These are phyloP conservation scores for Meira nashicola DNA, from an alignment of 1,284 basidiomycete species.

Conservation along the genomic window DNA sequence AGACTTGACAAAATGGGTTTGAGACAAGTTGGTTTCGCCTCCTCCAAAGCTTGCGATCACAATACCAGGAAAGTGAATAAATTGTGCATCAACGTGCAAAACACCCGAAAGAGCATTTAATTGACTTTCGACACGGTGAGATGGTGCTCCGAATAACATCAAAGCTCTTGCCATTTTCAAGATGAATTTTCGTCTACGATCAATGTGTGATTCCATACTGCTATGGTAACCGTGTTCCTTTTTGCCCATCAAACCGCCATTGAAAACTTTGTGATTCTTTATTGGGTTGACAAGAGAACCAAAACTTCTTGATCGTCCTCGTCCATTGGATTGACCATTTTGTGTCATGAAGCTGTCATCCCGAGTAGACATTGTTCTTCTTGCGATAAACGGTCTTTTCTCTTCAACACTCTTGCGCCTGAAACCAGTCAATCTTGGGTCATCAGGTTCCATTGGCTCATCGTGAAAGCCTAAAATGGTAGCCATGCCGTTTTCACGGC, in stretches of 20 bases:
- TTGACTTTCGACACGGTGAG: slow-evolving; percentile 71
- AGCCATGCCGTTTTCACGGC: slow-evolving; percentile 16
- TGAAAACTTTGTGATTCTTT: slow-evolving; percentile 14
- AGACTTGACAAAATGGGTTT: slow-evolving; percentile 70
- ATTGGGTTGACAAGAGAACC: not conserved
- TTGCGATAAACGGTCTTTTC: slow-evolving; percentile 11
- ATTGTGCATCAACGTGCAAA: slow-evolving; percentile 70
- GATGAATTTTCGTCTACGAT: slow-evolving; percentile 63
- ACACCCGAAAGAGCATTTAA: slow-evolving; percentile 72
- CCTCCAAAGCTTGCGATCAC: slow-evolving; percentile 38
- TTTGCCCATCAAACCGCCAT: not conserved
- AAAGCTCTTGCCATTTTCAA: slow-evolving; percentile 74
- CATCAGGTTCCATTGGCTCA: slow-evolving; percentile 19
- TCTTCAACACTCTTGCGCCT: slow-evolving; percentile 20
- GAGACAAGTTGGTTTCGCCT: slow-evolving; percentile 57
- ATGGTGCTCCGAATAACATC: slow-evolving; percentile 75
- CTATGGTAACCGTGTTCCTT: slow-evolving; percentile 18
- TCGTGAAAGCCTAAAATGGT: slow-evolving; percentile 16
- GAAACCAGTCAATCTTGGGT: slow-evolving; percentile 18
- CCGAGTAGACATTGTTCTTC: not conserved
- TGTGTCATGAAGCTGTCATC: slow-evolving; percentile 18
- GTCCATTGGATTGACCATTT: slow-evolving; percentile 16
- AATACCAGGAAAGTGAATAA: slow-evolving; percentile 59
- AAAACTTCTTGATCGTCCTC: slow-evolving; percentile 14
- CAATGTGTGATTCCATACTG: slow-evolving; percentile 39